Evolutionary conservation across 1,139 yeast genomes (phyloP).

Genomic region (Sugiyamaella sp.): DNA sequence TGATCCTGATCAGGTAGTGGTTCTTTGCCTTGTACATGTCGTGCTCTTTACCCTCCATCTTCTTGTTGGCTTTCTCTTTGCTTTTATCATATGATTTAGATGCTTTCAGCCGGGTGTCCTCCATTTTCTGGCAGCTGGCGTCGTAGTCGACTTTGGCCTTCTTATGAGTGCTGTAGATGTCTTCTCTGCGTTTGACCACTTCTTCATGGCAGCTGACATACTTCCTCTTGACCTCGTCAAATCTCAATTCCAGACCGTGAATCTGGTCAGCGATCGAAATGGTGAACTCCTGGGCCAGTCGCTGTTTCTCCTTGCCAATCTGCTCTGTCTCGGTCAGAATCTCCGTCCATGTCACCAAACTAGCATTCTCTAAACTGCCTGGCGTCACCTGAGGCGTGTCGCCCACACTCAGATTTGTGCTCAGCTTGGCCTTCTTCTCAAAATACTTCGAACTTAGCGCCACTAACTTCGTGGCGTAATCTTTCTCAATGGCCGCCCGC

Average conservation of each 20-base stretch:
- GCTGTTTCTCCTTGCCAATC: slow-evolving; percentile 67
- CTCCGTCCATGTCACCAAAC: slow-evolving; percentile 94
- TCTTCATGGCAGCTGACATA: slow-evolving; percentile 63
- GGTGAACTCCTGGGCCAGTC: slow-evolving; percentile 64
- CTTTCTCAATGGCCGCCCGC: slow-evolving; percentile 78
- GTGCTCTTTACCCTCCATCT: slow-evolving; percentile 61
- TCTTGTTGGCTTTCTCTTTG: slow-evolving; percentile 61
- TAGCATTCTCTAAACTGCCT: slow-evolving; percentile 89
- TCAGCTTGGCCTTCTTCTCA: slow-evolving; percentile 70
- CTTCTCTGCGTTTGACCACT: slow-evolving; percentile 59
- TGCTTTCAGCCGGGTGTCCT: slow-evolving; percentile 72
- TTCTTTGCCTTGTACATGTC: slow-evolving; percentile 91
- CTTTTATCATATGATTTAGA: slow-evolving; percentile 50
- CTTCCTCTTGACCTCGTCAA: slow-evolving; percentile 57
- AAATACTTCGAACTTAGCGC: slow-evolving; percentile 69
- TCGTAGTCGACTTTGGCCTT: slow-evolving; percentile 79
- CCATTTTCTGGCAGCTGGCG: slow-evolving; percentile 77
- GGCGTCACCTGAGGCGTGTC: slow-evolving; percentile 91
- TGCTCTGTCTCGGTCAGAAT: slow-evolving; percentile 82
- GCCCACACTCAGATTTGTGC: slow-evolving; percentile 81
- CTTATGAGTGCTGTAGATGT: slow-evolving; percentile 64
- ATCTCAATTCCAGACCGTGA: slow-evolving; percentile 54
- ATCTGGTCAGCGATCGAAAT: slow-evolving; percentile 67
- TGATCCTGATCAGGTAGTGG: slow-evolving; percentile 75
- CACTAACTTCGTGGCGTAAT: slow-evolving; percentile 70